Percentiles rank a stretch among this genome's conserved stretches.
These are phyloP conservation scores for Trametes hirsuta DNA, from an alignment of 1,284 basidiomycete genomes.

Conservation along the genomic window DNA sequence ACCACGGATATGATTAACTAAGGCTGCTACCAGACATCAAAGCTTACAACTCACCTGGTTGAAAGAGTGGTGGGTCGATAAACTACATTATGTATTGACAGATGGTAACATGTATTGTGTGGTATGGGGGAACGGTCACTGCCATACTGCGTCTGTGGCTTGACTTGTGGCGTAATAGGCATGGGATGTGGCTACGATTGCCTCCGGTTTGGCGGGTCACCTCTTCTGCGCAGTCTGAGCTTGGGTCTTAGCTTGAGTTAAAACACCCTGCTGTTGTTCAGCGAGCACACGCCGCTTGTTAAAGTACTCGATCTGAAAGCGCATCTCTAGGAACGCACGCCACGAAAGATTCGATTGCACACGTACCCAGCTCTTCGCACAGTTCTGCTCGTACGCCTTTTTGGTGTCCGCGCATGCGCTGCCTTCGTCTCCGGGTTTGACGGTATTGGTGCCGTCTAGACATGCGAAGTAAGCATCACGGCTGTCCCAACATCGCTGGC, in stretches of 20 bases:
- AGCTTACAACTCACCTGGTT: too few relatives aligned
- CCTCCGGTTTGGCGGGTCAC: neutral
- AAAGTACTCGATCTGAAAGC: conserved; percentile 76
- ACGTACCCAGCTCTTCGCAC: conserved; percentile 84
- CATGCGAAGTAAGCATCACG: conserved; percentile 80
- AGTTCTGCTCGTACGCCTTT: conserved; percentile 61
- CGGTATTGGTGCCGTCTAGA: conserved; percentile 62
- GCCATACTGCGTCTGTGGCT: neutral
- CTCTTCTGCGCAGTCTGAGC: conserved; percentile 44
- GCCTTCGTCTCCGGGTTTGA: conserved; percentile 72
- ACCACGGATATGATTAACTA: too few relatives aligned
- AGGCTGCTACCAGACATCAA: too few relatives aligned
- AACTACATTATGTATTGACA: too few relatives aligned
- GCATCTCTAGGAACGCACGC: neutral
- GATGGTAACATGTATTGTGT: too few relatives aligned
- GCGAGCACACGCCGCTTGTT: conserved; percentile 78
- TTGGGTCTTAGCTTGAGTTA: conserved; percentile 59
- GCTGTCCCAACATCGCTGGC: conserved; percentile 76
- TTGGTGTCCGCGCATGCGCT: conserved; percentile 55
- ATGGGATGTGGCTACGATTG: neutral
- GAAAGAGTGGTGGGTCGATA: too few relatives aligned
- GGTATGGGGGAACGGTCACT: neutral
- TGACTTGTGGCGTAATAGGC: neutral
- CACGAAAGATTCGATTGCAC: neutral
- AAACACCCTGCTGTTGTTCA: conserved; percentile 69